Evolutionary conservation across 106 monocot genomes (phyloP), one percentile per base, ranked within the genome.

Genomic region (Dendrobium huoshanense): DNA sequence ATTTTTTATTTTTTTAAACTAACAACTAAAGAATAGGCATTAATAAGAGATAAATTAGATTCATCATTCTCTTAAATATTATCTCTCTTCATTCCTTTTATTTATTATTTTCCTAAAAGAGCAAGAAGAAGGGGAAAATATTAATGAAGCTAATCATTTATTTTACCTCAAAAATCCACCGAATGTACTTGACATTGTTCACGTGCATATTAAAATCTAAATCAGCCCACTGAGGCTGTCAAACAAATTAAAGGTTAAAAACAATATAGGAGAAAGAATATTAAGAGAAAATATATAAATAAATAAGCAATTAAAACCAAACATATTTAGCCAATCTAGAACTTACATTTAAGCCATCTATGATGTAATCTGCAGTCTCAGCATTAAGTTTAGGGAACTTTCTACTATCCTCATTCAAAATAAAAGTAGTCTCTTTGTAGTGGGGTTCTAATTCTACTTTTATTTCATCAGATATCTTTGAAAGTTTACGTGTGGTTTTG

Each of bases 271-370:
- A 80, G 22, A 20, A 64, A 6, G 17, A 2, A 19, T 47, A 18
- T 61, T 24, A n/a, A 55, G 19, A 43, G 75, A 18, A 45, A 37
- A 44, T 4, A 25, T 45, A 37, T 44, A 8, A 44, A 44, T 44
- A 8, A 44, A 44, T 44, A 44, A 44, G 44, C 4, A 44, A 44
- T 33, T 33, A 45, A 24, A 27, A 19, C 27, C 18, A 29, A 1
- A 80, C 68, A 72, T 51, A 17, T 11, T 19, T 5, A 29, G 33
- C 10, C n/a, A 0, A 51, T 29, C 16, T 41, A 64, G 40, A 68
- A 79, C 95, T 82, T 89, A 95, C 95, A 76, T 86, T 93, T 55
- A 95, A 79, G 22, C 95, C 95, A 64, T 86, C 85, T 11, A 83
- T 78, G 79, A 93, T 84, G 81, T 84, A 89, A 77, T 88, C 91